Conservation (phyloP, 176 grass and related monocot species). For the Oryza coarctata region DNA sequence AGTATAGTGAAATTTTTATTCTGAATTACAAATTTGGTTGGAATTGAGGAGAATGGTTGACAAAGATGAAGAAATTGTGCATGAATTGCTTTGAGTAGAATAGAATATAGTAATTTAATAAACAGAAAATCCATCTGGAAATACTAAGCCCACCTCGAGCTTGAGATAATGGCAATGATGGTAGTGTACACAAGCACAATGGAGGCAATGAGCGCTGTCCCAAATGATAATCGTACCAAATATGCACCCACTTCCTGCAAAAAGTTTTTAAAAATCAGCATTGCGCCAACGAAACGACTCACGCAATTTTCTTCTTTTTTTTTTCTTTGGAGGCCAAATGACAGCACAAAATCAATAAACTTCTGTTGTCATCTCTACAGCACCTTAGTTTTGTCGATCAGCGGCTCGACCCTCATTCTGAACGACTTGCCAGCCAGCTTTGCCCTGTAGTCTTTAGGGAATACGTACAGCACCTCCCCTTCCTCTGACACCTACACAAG, state of each 20-base stretch:
- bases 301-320: neutral
- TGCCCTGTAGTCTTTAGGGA: constrained; percentile 81
- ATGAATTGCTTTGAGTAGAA: neutral
- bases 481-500: constrained; percentile 82
- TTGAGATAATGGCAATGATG: constrained; percentile 81
- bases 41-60: neutral
- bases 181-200: constrained; percentile 96
- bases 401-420: constrained; percentile 76
- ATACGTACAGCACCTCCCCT: constrained; percentile 91
- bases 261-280: constrained; percentile 29
- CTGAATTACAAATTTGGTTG: neutral
- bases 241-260: constrained; percentile 71
- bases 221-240: constrained; percentile 87
- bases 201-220: constrained; percentile 88
- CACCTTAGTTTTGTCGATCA: constrained; percentile 86
- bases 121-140: neutral
- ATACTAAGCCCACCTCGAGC: constrained; percentile 52
- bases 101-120: neutral
- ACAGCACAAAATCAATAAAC: neutral
- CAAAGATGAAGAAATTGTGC: constrained; percentile 1
- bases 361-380: neutral
- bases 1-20: neutral
- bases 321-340: too few species aligned
- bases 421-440: constrained; percentile 89
- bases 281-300: neutral